Conservation (phyloP, 352 stramenopile species). For the Pythium grandisporangium region DNA sequence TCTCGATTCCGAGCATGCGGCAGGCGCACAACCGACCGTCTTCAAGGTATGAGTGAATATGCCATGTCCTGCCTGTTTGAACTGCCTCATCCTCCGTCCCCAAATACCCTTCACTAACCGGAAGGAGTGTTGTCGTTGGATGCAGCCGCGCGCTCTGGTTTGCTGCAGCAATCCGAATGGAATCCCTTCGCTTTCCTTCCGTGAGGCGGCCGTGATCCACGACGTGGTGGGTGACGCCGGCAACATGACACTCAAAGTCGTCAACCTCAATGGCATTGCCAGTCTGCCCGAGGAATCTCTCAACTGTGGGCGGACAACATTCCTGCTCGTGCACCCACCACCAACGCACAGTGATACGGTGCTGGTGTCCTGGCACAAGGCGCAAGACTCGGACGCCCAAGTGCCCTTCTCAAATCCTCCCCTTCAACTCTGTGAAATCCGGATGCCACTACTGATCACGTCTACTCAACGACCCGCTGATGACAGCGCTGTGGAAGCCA, state of each 20-base stretch:
- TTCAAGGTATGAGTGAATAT: too few species aligned
- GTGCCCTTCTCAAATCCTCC: slow-evolving; percentile 32
- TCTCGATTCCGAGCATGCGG: not conserved
- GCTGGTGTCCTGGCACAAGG: too few species aligned
- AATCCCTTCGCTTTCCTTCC: slow-evolving; percentile 9
- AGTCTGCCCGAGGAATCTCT: slow-evolving; percentile 41
- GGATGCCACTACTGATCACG: too few species aligned
- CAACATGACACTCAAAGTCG: slow-evolving; percentile 36
- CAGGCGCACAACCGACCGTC: not conserved
- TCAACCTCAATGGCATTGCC: slow-evolving; percentile 16
- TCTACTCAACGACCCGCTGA: too few species aligned
- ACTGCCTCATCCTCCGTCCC: too few species aligned
- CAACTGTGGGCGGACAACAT: slow-evolving; percentile 8
- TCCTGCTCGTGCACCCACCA: slow-evolving; percentile 38
- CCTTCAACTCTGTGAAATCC: slow-evolving; percentile 27
- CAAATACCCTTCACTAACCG: too few species aligned
- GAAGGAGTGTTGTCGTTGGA: too few species aligned
- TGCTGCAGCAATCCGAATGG: slow-evolving; percentile 13
- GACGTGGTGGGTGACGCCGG: slow-evolving; percentile 40
- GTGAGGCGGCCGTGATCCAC: slow-evolving; percentile 29
- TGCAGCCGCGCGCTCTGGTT: slow-evolving; percentile 28
- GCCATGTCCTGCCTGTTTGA: too few species aligned
- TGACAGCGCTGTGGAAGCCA: too few species aligned
- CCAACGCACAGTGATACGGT: too few species aligned
- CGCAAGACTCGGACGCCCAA: too few species aligned